Base-by-base conservation (phyloP, 805 yeast genomes). In the Zygotorulaspora danielsina region DNA sequence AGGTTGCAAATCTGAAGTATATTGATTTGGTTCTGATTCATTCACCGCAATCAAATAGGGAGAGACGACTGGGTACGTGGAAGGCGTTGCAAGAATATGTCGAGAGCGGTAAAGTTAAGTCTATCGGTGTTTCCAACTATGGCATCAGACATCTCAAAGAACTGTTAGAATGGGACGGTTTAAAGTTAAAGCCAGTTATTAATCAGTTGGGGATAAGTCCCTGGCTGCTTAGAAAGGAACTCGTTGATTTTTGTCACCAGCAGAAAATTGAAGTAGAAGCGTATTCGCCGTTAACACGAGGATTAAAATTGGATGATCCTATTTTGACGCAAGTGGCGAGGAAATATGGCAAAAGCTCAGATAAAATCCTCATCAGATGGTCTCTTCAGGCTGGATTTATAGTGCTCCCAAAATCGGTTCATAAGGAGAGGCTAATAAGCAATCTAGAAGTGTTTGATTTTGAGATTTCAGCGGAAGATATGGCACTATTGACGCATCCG, bases 181-280 rank as follows among this genome's bases (percentile, higher is more conserved):
- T 78, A 42, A 72, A 69, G 54, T 74, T 81, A 55, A 72, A 69
- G 45, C 93, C 93, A 35, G 78, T 80, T 39, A 84, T 79, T 39
- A 72, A 84, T 51, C 93, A 84, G 66, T 79, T 83, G 49, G 94
- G 84, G 69, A 87, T 82, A 59, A 93, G 84, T 61, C 94, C 94
- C 46, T 84, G 84, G 73, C 71, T 84, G 54, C 81, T 80, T 45
- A 90, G 82, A 66, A 69, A 70, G 42, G 71, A 68, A 51, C 68
- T 82, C 52, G 55, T 79, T 49, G 71, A 76, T 45, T 80, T 61
- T 50, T 81, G 70, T 42, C 73, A 79, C 56, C 52, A 60, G 33
- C 63, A 71, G 48, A 76, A 72, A 30, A 72, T 82, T 43, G 75
- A 75, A 44, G 70, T 82, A 51, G 79, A 81, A 42, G 88, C 77